Evolutionary conservation across 2,329 filamentous ascomycete species (phyloP), one percentile per base, ranked within the genome.

Genomic region (Fonsecaea erecta): DNA sequence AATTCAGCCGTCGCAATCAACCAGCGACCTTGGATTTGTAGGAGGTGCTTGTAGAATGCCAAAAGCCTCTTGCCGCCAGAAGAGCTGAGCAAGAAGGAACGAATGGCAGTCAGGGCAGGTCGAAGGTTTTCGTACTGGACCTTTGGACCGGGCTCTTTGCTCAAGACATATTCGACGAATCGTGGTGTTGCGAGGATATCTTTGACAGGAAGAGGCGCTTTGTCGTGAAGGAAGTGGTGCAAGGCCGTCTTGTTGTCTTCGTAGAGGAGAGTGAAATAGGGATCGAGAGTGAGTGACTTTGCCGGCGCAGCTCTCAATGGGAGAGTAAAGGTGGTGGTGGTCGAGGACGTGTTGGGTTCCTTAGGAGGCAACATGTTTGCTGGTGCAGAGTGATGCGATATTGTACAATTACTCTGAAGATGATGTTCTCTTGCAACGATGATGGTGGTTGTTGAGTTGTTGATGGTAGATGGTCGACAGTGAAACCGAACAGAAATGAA

Each of bases 51-150:
- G 59, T 63, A 69, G 52, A 63, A 67, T 16, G 51, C 43, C 56
- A 69, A 26, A 26, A 69, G 58, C 28, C 63, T 59, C 32, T 60
- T 60, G n/a, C 67, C 64, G 12, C 51, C 21, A 18, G 55, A 28
- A 28, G 62, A 60, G 14, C n/a, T n/a, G 16, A 51, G 21, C 61
- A 69, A 43, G 62, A 54, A 66, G 16, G 52, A 32, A 18, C 67
- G 67, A 48, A 67, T 48, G 28, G 64, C 67, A 24, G 46, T 51
- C 48, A 69, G 37, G 4, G 59, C 59, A 28, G 62, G 59, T 7
- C 64, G 58, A 28, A 69, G 30, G 55, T 63, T 63, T n/a, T 63
- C 40, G 53, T 67, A 67, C 35, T 65, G 61, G 60, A 69, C 54
- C 11, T 48, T 54, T 30, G 67, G 64, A n/a, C 67, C 67, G 0